These are phyloP conservation scores for Pezicula carpinea DNA, from an alignment of 2,329 filamentous ascomycete genomes.

Conservation along the genomic window DNA sequence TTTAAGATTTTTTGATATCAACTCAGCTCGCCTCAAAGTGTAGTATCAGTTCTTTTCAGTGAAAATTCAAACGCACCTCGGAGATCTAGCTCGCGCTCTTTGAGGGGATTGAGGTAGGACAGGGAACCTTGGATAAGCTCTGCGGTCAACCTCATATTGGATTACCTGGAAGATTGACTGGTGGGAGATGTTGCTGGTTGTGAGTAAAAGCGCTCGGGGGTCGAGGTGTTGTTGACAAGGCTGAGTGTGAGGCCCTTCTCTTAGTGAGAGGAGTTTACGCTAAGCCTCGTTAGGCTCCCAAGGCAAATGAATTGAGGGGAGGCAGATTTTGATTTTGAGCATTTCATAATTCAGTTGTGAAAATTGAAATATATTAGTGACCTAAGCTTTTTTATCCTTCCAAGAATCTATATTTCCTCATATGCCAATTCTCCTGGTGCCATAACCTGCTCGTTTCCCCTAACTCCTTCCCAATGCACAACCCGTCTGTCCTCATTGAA, in stretches of 20 bases:
- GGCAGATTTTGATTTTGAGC: too few species aligned
- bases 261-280: not conserved
- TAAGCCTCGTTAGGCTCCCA: not conserved
- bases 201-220: not conserved
- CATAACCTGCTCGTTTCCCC: too few species aligned
- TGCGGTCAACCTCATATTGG: slow-evolving; percentile 82
- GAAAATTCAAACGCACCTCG: slow-evolving; percentile 75
- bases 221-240: not conserved
- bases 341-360: too few species aligned
- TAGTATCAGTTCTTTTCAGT: slow-evolving; percentile 93
- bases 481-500: slow-evolving; percentile 28
- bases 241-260: not conserved
- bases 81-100: slow-evolving; percentile 97
- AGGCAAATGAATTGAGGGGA: not conserved
- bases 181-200: not conserved
- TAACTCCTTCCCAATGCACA: slow-evolving; percentile 13
- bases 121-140: slow-evolving; percentile 93
- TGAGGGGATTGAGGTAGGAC: slow-evolving; percentile 97
- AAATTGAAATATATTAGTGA: too few species aligned
- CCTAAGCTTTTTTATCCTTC: too few species aligned
- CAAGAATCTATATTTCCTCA: not conserved
- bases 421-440: not conserved
- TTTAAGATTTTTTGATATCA: slow-evolving; percentile 68
- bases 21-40: slow-evolving; percentile 74
- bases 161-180: slow-evolving; percentile 9